Percentiles rank a stretch among this genome's conserved stretches.
phyloP scores from a whole-genome alignment of 1,284 basidiomycete species.

The Trichosporon asahii region DNA sequence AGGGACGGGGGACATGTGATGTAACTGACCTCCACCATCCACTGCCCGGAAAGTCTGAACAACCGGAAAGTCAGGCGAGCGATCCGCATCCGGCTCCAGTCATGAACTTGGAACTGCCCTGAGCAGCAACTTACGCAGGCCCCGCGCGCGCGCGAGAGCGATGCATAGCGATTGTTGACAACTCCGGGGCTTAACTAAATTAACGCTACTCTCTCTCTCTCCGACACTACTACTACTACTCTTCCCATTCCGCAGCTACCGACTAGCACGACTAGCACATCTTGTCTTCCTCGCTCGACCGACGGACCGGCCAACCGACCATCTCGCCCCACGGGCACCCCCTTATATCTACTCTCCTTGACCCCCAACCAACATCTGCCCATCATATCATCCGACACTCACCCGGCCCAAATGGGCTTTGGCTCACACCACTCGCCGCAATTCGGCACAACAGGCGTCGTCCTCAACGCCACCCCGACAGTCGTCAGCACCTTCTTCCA shows the following conservation, averaged over 20 bases:
- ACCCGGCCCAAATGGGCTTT: background rate
- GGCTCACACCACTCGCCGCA: background rate
- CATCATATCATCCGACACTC: slow-evolving; percentile 1
- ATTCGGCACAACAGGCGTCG: slow-evolving; percentile 27
- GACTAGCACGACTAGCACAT: background rate
- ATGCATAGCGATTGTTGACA: background rate
- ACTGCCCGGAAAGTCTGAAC: background rate
- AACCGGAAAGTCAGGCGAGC: background rate
- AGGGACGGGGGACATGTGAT: background rate
- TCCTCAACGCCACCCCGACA: slow-evolving; percentile 44
- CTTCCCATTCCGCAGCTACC: background rate
- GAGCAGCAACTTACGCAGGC: too few relatives aligned
- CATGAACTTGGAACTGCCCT: too few relatives aligned
- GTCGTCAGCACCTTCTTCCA: slow-evolving; percentile 47
- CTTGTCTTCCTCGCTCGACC: too few relatives aligned
- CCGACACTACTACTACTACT: too few relatives aligned
- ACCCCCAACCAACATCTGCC: background rate
- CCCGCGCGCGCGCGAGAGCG: too few relatives aligned
- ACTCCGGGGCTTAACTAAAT: background rate
- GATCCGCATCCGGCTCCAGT: too few relatives aligned
- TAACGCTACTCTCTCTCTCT: background rate
- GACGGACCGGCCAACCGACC: too few relatives aligned
- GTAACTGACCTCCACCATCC: background rate
- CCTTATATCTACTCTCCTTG: background rate
- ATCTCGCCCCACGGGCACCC: too few relatives aligned